Percentiles rank a stretch among this genome's conserved stretches.
These are phyloP conservation scores for Herpetospermum pedunculosum DNA, from an alignment of 306 rosid species.

Conservation along the genomic window DNA sequence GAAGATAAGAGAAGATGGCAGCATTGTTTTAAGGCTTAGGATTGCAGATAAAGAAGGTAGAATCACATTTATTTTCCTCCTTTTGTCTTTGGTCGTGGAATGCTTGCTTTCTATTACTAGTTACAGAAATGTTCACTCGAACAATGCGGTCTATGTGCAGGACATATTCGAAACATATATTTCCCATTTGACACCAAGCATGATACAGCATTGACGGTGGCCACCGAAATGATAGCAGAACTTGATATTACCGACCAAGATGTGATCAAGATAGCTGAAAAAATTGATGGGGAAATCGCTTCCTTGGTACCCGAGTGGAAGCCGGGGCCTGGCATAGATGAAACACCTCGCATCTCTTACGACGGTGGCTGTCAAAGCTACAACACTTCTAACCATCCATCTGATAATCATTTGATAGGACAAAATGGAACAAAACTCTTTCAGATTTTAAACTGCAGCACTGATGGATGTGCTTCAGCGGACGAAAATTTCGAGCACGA, in stretches of 20 bases:
- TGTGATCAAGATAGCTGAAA: constrained; percentile 58
- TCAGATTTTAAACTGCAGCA: neutral
- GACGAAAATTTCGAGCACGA: neutral
- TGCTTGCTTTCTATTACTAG: constrained; percentile 5
- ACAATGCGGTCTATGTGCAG: constrained; percentile 29
- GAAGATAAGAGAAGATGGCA: constrained; percentile 54
- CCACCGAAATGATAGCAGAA: constrained; percentile 92
- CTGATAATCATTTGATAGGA: neutral
- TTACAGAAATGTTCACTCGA: constrained; percentile 4
- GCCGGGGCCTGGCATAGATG: constrained; percentile 6
- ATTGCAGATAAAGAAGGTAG: constrained; percentile 86
- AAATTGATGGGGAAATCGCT: constrained; percentile 11
- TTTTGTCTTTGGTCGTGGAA: neutral
- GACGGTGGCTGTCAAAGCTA: neutral
- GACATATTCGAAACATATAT: constrained; percentile 64
- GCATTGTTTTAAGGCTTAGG: constrained; percentile 65
- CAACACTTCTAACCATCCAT: neutral
- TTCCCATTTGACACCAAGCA: constrained; percentile 70
- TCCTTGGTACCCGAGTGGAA: constrained; percentile 11
- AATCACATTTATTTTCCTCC: neutral
- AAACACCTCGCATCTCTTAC: constrained; percentile 1
- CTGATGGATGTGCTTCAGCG: neutral
- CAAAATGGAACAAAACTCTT: neutral
- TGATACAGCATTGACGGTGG: constrained; percentile 81
- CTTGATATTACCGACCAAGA: constrained; percentile 82